These are phyloP conservation scores for Sesbania bispinosa DNA, from an alignment of 306 rosid species.

Conservation along the genomic window DNA sequence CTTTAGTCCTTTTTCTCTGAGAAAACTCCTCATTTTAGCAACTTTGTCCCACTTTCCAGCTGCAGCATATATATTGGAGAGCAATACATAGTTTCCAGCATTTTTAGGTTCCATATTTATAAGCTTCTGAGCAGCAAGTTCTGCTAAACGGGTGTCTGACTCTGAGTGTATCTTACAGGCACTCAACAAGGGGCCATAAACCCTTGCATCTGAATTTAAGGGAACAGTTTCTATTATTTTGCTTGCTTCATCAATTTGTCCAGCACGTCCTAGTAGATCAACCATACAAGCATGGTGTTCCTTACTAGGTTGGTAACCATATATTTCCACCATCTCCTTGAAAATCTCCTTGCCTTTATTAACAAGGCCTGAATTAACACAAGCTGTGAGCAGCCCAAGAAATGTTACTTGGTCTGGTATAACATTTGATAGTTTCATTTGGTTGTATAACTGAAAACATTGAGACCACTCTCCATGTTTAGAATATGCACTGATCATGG, in stretches of 20 bases:
- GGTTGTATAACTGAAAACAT: constrained; percentile 51
- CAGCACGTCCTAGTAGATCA: constrained; percentile 74
- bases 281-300: constrained; percentile 79
- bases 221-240: constrained; percentile 54
- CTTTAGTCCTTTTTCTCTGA: constrained; percentile 62
- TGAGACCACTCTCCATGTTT: constrained; percentile 64
- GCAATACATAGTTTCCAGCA: constrained; percentile 70
- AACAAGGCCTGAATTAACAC: constrained; percentile 73
- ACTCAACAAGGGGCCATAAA: constrained; percentile 75
- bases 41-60: constrained; percentile 81
- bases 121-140: constrained; percentile 73
- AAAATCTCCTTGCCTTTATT: constrained; percentile 51
- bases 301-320: constrained; percentile 54
- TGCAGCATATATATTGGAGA: constrained; percentile 78
- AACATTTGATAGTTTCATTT: constrained; percentile 48
- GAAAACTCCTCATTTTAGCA: constrained; percentile 64
- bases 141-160: constrained; percentile 51
- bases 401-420: constrained; percentile 69
- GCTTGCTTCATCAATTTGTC: constrained; percentile 57
- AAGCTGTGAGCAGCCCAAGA: constrained; percentile 64
- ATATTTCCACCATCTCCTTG: constrained; percentile 59
- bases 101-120: constrained; percentile 67
- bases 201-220: constrained; percentile 59
- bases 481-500: constrained; percentile 65
- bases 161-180: constrained; percentile 67